Evolutionary conservation across 2,329 filamentous ascomycete species (phyloP).

Genomic region (Fusarium hainanense): DNA sequence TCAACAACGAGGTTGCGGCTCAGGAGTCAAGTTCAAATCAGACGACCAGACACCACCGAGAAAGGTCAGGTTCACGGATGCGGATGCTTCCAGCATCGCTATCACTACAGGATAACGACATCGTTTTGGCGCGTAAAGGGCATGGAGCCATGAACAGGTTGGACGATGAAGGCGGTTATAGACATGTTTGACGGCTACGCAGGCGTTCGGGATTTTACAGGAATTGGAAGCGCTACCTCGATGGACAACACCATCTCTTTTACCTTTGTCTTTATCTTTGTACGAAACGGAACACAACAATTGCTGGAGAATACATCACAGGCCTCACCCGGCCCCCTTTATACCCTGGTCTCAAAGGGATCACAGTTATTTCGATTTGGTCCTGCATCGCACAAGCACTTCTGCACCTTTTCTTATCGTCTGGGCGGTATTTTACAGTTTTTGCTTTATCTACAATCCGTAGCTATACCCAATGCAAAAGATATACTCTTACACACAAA

Average conservation of each 20-base stretch:
- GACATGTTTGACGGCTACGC: constrained; percentile 12
- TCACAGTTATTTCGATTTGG: constrained; percentile 10
- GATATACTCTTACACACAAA: constrained; percentile 43
- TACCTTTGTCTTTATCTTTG: constrained; percentile 7
- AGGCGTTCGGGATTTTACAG: constrained; percentile 29
- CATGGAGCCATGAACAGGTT: background rate
- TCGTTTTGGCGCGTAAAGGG: background rate
- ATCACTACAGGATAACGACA: constrained; percentile 48
- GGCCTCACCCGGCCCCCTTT: constrained; percentile 21
- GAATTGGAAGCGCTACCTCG: constrained; percentile 3
- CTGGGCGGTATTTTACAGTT: constrained; percentile 7
- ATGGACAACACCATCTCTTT: constrained; percentile 2
- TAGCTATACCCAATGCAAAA: constrained; percentile 22
- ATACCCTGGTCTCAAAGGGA: constrained; percentile 35
- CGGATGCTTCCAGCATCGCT: constrained; percentile 50
- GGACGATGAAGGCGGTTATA: background rate
- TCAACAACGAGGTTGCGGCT: constrained; percentile 58
- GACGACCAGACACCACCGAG: constrained; percentile 39
- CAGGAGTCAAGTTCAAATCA: constrained; percentile 41
- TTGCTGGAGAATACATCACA: constrained; percentile 20
- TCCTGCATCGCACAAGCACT: constrained; percentile 2
- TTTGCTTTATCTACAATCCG: constrained; percentile 13
- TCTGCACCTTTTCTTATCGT: constrained; percentile 4
- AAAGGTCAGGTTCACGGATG: constrained; percentile 56
- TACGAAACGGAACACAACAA: constrained; percentile 5